These are phyloP conservation scores for Hyparrhenia diplandra DNA, from an alignment of 176 grass and related monocot genomes.

Conservation along the genomic window DNA sequence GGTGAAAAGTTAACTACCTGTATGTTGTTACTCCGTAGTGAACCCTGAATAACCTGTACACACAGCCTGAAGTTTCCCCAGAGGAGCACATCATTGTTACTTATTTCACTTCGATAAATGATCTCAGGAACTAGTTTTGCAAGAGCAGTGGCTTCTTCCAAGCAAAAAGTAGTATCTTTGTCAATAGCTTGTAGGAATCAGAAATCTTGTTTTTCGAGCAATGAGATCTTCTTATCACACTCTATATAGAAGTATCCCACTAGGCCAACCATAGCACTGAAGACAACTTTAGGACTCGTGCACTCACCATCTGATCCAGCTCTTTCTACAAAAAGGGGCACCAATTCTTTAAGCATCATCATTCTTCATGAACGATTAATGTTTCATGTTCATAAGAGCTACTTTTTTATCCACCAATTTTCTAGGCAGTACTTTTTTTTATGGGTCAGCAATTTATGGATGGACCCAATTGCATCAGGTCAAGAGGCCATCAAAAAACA, in stretches of 20 bases:
- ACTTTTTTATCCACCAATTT: too few species aligned
- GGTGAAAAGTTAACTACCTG: too few species aligned
- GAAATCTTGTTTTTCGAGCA: conserved; percentile 53
- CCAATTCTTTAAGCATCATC: too few species aligned
- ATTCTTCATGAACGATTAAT: too few species aligned
- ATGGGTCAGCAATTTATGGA: too few species aligned
- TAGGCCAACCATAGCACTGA: conserved; percentile 54
- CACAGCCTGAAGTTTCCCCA: conserved; percentile 57
- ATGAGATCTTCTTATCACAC: conserved; percentile 59
- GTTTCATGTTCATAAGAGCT: too few species aligned
- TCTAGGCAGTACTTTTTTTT: too few species aligned
- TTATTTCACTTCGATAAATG: conserved; percentile 38
- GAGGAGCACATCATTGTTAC: conserved; percentile 33
- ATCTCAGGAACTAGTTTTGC: conserved; percentile 66
- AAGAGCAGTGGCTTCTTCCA: conserved; percentile 66
- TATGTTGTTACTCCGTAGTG: conserved; percentile 48
- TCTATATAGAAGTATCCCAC: conserved; percentile 61
- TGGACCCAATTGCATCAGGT: too few species aligned
- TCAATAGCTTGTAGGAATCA: conserved; percentile 62
- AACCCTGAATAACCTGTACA: conserved; percentile 52
- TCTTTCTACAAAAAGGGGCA: conserved; percentile 81
- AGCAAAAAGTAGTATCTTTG: conserved; percentile 70
- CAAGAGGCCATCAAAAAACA: too few species aligned
- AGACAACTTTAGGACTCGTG: conserved; percentile 26
- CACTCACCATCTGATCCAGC: conserved; percentile 37